Evolutionary conservation across 2,329 filamentous ascomycete species (phyloP).

Genomic region (Sclerotinia subarctica): DNA sequence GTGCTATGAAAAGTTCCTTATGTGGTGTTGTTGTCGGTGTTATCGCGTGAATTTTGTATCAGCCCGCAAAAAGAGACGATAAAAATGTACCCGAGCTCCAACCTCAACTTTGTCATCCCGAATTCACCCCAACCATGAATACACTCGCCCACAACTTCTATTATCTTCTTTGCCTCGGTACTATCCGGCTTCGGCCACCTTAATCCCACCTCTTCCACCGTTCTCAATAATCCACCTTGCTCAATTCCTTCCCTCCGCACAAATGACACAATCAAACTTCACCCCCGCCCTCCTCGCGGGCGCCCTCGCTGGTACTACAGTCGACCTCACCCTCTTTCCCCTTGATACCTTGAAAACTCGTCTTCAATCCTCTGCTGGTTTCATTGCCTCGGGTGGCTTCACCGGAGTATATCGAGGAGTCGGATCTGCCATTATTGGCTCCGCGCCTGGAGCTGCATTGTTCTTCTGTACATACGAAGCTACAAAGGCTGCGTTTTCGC

Average conservation of each 20-base stretch:
- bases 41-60: not conserved
- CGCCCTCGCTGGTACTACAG: conserved; percentile 87
- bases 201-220: not conserved
- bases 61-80: conserved; percentile 4
- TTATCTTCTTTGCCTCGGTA: conserved; percentile 1
- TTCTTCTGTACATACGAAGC: conserved; percentile 96
- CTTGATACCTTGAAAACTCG: conserved; percentile 99
- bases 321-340: conserved; percentile 94
- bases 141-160: not conserved
- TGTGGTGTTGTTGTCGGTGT: not conserved
- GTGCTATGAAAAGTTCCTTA: not conserved
- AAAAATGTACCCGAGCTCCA: conserved; percentile 17
- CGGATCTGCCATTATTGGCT: conserved; percentile 83
- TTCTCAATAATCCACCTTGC: not conserved
- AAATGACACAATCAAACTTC: conserved; percentile 46
- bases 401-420: conserved; percentile 89
- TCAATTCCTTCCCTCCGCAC: conserved; percentile 24
- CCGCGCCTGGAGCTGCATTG: conserved; percentile 87
- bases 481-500: conserved; percentile 51
- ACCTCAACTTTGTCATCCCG: conserved; percentile 19
- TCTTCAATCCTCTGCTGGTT: conserved; percentile 76
- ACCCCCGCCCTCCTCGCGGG: conserved; percentile 70
- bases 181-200: conserved; percentile 15
- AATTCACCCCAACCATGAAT: conserved; percentile 11
- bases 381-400: conserved; percentile 83